phyloP scores from a whole-genome alignment of 192 early-diverging fungal genomes.

The Gryganskiella cystojenkinii region DNA sequence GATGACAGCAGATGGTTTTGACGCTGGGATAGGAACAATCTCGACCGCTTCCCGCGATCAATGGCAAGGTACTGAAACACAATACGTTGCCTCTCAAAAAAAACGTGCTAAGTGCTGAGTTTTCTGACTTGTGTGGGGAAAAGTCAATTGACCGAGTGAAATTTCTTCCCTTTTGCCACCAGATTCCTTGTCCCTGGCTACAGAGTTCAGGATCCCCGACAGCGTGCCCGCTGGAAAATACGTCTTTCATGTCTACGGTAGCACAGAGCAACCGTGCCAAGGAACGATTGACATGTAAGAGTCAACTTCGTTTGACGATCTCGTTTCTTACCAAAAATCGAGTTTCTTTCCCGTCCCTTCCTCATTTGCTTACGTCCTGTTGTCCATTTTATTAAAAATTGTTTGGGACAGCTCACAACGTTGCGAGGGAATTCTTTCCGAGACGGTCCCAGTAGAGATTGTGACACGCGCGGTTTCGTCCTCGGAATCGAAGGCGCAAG shows the following conservation, averaged over 20 bases:
- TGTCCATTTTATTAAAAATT: neutral
- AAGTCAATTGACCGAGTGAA: neutral
- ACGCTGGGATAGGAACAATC: slow-evolving; percentile 30
- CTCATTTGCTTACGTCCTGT: neutral
- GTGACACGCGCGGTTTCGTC: neutral
- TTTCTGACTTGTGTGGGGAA: neutral
- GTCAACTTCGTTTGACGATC: neutral
- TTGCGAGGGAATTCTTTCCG: slow-evolving; percentile 36
- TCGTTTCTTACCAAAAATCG: too few species aligned
- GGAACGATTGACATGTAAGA: slow-evolving; percentile 29
- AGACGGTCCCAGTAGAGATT: slow-evolving; percentile 25
- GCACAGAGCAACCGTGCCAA: slow-evolving; percentile 33
- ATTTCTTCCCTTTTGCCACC: slow-evolving; percentile 19
- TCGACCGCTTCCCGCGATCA: slow-evolving; percentile 1
- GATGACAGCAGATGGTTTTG: slow-evolving; percentile 33
- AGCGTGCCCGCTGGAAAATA: slow-evolving; percentile 23
- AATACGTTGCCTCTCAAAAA: neutral
- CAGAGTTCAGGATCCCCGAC: slow-evolving; percentile 13
- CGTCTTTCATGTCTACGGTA: slow-evolving; percentile 31
- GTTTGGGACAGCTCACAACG: neutral
- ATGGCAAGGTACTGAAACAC: slow-evolving; percentile 23
- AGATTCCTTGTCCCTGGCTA: slow-evolving; percentile 7
- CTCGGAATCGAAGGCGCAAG: neutral
- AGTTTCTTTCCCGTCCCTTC: neutral
- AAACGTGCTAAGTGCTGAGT: neutral